Base-by-base conservation (phyloP, 2,329 filamentous ascomycete species). In the Bipolaris gigantea region DNA sequence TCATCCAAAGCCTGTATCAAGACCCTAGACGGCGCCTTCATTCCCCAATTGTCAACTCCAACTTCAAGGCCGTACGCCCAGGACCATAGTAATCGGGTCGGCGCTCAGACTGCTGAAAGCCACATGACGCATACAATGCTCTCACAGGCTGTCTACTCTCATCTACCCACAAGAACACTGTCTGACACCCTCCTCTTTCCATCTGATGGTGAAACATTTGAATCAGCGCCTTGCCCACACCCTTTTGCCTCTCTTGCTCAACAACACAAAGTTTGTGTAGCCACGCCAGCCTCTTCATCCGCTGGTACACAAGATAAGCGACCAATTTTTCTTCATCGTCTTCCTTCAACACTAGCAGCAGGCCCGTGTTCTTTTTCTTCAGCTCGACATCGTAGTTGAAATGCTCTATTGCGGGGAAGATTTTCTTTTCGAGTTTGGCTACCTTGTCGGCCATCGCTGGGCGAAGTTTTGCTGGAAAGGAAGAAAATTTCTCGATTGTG, bases 211-310 rank as follows among this genome's bases (percentile, higher is more conserved):
- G 70, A 59, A 81, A 74, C 57, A 74, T 74, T 55, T 71, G 65
- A 64, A 83, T 66, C 54, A 83, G 67, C 64, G 72, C 70, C 56
- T 68, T 73, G 39, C 76, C 80, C 19, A 82, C 63, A n/a, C 80
- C 79, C 63, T 74, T 74, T 25, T 74, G 70, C 60, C 80, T 77
- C 65, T 78, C 73, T 38, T 70, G 59, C 62, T 78, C 76, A 25
- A 76, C 66, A 13, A 82, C 78, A 57, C 80, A 82, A 34, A 83
- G 71, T 60, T 83, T 83, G 63, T 83, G 80, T 39, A 83, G 71
- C 49, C 80, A 74, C 16, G 77, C 77, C 23, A 74, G 58, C 43
- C 62, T 56, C 33, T 67, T 67, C 47, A 63, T 57, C 19, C 63
- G 58, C 35, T 67, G 64, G 49, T 63, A 63, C 48, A 67, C 64